Evolutionary conservation across 306 rosid species (phyloP).

Genomic region (Dryas drummondii): DNA sequence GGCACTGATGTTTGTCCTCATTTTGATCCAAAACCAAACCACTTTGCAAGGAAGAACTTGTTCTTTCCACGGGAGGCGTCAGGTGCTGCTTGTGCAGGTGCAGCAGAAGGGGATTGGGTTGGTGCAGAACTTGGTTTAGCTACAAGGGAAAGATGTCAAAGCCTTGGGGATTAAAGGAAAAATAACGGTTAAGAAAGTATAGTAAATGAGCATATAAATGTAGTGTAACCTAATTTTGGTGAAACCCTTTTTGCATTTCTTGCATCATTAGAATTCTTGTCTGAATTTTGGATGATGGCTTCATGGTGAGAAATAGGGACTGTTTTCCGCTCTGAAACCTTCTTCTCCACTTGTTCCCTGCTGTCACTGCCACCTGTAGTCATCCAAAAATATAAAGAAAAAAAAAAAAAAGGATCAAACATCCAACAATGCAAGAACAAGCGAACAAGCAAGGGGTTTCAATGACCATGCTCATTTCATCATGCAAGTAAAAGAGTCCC

Average conservation of each 20-base stretch:
- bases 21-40: slow-evolving; percentile 89
- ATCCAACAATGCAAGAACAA: background rate
- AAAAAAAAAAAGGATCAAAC: too few relatives aligned
- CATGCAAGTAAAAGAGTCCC: too few relatives aligned
- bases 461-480: background rate
- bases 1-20: slow-evolving; percentile 25
- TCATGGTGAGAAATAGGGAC: slow-evolving; percentile 41
- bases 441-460: slow-evolving; percentile 8
- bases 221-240: slow-evolving; percentile 48
- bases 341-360: slow-evolving; percentile 34
- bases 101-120: slow-evolving; percentile 37
- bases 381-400: background rate
- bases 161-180: slow-evolving; percentile 19
- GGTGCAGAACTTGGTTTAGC: slow-evolving; percentile 47
- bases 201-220: slow-evolving; percentile 1
- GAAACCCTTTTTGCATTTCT: slow-evolving; percentile 44
- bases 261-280: slow-evolving; percentile 37
- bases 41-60: slow-evolving; percentile 62
- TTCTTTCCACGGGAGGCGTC: slow-evolving; percentile 59
- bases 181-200: background rate
- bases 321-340: slow-evolving; percentile 43
- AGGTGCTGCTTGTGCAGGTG: slow-evolving; percentile 35
- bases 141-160: slow-evolving; percentile 39
- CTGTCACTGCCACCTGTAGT: slow-evolving; percentile 39
- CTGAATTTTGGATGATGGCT: slow-evolving; percentile 29